phyloP scores from a whole-genome alignment of 108 stramenopile genomes.

The Cyclostephanos invisitatus region DNA sequence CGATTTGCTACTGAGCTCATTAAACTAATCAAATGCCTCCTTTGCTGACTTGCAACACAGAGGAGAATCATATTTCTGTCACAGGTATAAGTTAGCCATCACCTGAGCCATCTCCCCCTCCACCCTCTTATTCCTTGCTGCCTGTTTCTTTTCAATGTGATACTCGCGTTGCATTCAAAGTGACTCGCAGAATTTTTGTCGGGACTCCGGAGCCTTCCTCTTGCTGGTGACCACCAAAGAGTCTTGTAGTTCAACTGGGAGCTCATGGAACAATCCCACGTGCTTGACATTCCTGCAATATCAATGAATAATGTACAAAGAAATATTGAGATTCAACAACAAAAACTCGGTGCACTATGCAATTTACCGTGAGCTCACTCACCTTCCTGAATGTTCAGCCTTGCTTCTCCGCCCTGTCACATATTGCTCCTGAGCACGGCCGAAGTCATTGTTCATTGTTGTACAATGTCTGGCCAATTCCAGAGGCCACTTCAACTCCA shows the following conservation, averaged over 20 bases:
- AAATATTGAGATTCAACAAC: no score
- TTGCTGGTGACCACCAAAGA: conserved; percentile 4
- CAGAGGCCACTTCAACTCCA: background rate
- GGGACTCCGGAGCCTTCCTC: background rate
- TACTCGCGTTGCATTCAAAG: background rate
- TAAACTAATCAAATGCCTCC: background rate
- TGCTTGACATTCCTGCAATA: no score
- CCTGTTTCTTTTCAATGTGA: background rate
- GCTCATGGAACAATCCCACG: conserved; percentile 12
- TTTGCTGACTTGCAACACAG: conserved; percentile 20
- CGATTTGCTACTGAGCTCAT: conserved; percentile 9
- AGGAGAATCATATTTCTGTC: conserved; percentile 18
- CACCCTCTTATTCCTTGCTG: background rate
- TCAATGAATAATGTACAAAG: no score
- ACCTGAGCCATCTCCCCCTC: background rate
- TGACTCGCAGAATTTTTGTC: background rate
- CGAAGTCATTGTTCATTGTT: conserved; percentile 21
- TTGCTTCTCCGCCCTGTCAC: conserved; percentile 11
- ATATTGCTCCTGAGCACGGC: background rate
- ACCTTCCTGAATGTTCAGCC: no score
- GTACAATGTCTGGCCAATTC: conserved; percentile 5
- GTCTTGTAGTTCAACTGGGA: background rate
- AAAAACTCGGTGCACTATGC: no score
- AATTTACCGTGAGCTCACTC: no score
- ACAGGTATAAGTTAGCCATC: conserved; percentile 6